Percentiles rank a stretch among this genome's conserved stretches.
Evolutionary conservation across 1,284 basidiomycete genomes (phyloP).

Genomic region (Fomitopsis palustris): DNA sequence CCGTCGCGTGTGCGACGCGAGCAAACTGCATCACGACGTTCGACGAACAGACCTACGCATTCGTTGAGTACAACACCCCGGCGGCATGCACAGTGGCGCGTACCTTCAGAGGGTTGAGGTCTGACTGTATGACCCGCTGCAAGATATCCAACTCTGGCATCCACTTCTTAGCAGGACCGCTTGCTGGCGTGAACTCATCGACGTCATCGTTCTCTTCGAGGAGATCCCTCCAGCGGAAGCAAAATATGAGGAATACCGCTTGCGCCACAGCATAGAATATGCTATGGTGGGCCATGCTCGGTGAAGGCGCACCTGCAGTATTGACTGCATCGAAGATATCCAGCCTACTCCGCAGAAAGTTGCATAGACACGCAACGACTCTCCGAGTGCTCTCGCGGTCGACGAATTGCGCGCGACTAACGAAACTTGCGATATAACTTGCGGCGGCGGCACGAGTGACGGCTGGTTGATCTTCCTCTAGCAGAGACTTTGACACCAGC

Average conservation of each 20-base stretch:
- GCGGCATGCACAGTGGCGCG: constrained; percentile 15
- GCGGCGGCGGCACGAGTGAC: constrained; percentile 87
- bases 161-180: constrained; percentile 61
- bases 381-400: constrained; percentile 72
- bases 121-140: constrained; percentile 78
- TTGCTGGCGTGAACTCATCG: constrained; percentile 35
- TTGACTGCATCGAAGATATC: constrained; percentile 62
- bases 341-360: constrained; percentile 76
- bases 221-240: constrained; percentile 94
- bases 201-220: constrained; percentile 56
- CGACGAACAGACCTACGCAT: constrained; percentile 76
- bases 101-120: constrained; percentile 90
- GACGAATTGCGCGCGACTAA: constrained; percentile 88
- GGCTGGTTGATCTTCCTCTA: constrained; percentile 56
- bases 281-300: constrained; percentile 51
- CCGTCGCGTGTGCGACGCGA: constrained; percentile 86
- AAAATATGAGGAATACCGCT: constrained; percentile 95
- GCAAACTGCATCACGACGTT: constrained; percentile 95
- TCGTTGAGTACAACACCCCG: neutral
- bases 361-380: constrained; percentile 82
- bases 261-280: constrained; percentile 95
- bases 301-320: constrained; percentile 32
- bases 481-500: constrained; percentile 85
- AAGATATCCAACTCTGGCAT: constrained; percentile 79
- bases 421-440: constrained; percentile 90